Base-by-base conservation (phyloP, 2,329 filamentous ascomycete genomes). In the Chrysoporthe puriensis region DNA sequence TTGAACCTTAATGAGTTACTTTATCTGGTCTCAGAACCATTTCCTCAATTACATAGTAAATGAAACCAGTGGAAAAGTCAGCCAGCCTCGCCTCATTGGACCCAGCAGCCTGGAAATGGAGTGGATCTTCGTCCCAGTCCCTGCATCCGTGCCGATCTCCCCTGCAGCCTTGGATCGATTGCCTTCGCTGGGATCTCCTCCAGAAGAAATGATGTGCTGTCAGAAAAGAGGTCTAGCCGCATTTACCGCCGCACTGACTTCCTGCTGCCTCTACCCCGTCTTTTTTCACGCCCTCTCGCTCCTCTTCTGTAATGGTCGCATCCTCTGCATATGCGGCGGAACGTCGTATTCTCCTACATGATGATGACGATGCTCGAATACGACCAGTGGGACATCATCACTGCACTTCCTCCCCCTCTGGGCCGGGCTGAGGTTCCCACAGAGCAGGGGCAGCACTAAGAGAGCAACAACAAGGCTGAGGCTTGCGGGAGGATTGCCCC, bases 101-200 rank as follows among this genome's bases (percentile, higher is more conserved):
- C 60, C 60, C 60, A 44, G 60, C 44, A 50, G 26, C n/a, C 44
- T 62, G 60, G 60, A 50, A 62, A 46, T 8, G 32, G 43, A 40
- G 60, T 50, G 60, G 60, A 62, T 48, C 60, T 48, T 21, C 4
- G 32, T 34, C 50, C 50, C 9, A 57, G 54, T 57, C 34, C 54
- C 54, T 57, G 54, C 54, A 57, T 57, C 34, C 32, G 34, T 40
- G 54, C 43, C 59, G 59, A 62, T 60, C 57, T 34, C 18, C 60
- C 60, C 26, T 62, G 60, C 60, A 62, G 44, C 60, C 54, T 9
- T 40, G 8, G 50, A 54, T 54, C 50, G 50, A 14, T 54, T 32
- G 50, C 1, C 32, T 54, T 44, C 16, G 18, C n/a, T 44, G 36
- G 34, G 36, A 21, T 14, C 21, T 57, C 6, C 54, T 36, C 16